Base-by-base conservation (phyloP, 495 filamentous ascomycete species). In the Bacidia rubella region DNA sequence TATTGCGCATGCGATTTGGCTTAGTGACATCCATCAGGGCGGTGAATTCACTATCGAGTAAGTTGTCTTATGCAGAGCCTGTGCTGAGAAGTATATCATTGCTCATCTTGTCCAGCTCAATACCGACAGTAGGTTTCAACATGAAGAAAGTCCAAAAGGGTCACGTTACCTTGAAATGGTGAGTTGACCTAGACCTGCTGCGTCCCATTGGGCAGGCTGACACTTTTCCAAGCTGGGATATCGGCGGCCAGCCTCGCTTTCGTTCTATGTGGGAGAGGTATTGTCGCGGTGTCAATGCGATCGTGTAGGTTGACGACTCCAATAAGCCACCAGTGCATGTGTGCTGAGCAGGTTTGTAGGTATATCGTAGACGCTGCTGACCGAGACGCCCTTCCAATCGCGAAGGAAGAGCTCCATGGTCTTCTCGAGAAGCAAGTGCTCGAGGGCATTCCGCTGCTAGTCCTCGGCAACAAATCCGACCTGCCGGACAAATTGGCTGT, bases 31-130 rank as follows among this genome's bases (percentile, higher is more conserved):
- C 53, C 38, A 54, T 57, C 60, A 97, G 90, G 92, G 92, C 62
- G 92, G 89, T 62, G 92, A 98, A 72, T 98, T 98, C 72, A 96
- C 92, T 35, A 82, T 95, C 69, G 92, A 98, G 92, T 98, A 89
- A 75, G 89, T 82, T 52, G 51, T 58, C 41, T 25, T 47, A 25
- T 53, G 43, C 1, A 39, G 51, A 48, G 47, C 41, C 7, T 44
- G 19, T 9, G 20, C 9, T 39, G 10, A 39, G 32, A 46, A 41
- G 19, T 39, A 32, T 53, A 44, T 45, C 46, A 21, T 32, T 49
- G 35, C 48, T 41, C 49, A 35, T 21, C 10, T 38, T n/a, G 9
- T 66, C 59, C 70, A 98, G 92, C 71, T 94, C 92, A 48, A 96
- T 98, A 61, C 92, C 92, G 47, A 98, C 92, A 11, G 90, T 98